Conservation (phyloP, 768 basidiomycete species). For the Phylloporus rhodoxanthus region DNA sequence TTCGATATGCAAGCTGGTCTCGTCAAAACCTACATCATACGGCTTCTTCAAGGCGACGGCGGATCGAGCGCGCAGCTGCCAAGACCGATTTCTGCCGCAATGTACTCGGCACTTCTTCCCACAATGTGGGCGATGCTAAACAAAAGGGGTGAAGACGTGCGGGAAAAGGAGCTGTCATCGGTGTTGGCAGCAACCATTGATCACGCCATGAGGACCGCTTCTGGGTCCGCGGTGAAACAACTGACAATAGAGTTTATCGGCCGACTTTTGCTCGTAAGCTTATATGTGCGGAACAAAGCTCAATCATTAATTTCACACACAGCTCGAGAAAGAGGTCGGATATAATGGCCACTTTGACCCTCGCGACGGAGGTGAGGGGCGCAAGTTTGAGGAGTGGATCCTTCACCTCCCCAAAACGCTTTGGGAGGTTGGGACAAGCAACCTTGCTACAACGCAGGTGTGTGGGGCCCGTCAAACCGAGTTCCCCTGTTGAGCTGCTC, state of each 20-base stretch:
- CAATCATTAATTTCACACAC: constrained; percentile 5
- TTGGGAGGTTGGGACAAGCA: constrained; percentile 73
- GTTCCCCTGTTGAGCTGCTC: constrained; percentile 3
- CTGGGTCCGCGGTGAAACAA: constrained; percentile 59
- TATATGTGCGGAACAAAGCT: not conserved
- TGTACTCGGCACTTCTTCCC: constrained; percentile 67
- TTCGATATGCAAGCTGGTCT: constrained; percentile 39
- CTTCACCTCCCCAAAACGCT: constrained; percentile 70
- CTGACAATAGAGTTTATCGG: constrained; percentile 72
- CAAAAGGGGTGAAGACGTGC: constrained; percentile 29
- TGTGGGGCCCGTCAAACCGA: constrained; percentile 7
- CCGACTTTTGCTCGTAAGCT: constrained; percentile 59
- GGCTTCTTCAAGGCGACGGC: constrained; percentile 50
- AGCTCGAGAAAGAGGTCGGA: constrained; percentile 57
- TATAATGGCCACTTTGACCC: constrained; percentile 47
- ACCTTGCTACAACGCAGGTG: constrained; percentile 59
- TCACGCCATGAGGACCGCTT: constrained; percentile 55
- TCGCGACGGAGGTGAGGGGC: constrained; percentile 21
- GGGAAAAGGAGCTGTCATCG: constrained; percentile 17
- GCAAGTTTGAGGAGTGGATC: constrained; percentile 58
- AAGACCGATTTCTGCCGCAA: constrained; percentile 45
- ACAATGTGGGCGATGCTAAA: constrained; percentile 74
- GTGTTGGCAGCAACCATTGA: constrained; percentile 53
- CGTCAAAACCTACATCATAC: constrained; percentile 57
- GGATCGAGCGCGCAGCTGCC: constrained; percentile 39